Base-by-base conservation (phyloP, 2,329 filamentous ascomycete species). In the Verticillium nonalfalfae region DNA sequence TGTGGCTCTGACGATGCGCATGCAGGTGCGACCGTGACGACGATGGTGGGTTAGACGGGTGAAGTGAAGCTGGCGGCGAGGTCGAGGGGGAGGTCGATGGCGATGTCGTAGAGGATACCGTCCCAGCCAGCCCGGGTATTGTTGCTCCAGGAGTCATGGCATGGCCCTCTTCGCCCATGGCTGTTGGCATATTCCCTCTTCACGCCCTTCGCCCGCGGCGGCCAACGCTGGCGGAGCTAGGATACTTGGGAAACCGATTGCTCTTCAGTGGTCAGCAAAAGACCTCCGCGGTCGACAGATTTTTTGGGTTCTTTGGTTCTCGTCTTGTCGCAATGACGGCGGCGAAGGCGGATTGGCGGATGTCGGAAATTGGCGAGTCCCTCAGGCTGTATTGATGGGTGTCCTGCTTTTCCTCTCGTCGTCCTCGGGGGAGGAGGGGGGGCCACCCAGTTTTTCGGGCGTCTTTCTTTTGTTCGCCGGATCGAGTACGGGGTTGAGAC, bases 1-100 rank as follows among this genome's bases (percentile, higher is more conserved):
- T 84, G 71, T 84, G 78, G 69, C 70, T 81, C 65, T 81, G 80
- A 60, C 82, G 80, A 71, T 84, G 82, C 55, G 73, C 71, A 66
- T 84, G 79, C 15, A 52, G 18, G 10, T 52, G 45, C 45, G 45
- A 56, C 4, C 26, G 54, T 6, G 33, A 34, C 7, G 54, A 56
- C 54, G 54, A 35, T 10, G 54, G 54, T 4, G 54, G 26, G 7
- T 56, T 34, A 11, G 54, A 56, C 26, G 26, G 10, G 33, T 18
- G 31, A 34, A n/a, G 7, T 7, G 26, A 34, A 35, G 54, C 33
- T 4, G 13, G 26, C 15, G 54, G 33, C 26, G 26, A 56, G 26
- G 15, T 52, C 9, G 45, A 52, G 7, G 45, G n/a, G n/a, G 45
- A 52, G 9, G 45, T 52, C n/a, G 45, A 52, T n/a, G 45, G 4